These are phyloP conservation scores for Globisporangium apiculatum DNA, from an alignment of 352 stramenopile genomes.

Conservation along the genomic window DNA sequence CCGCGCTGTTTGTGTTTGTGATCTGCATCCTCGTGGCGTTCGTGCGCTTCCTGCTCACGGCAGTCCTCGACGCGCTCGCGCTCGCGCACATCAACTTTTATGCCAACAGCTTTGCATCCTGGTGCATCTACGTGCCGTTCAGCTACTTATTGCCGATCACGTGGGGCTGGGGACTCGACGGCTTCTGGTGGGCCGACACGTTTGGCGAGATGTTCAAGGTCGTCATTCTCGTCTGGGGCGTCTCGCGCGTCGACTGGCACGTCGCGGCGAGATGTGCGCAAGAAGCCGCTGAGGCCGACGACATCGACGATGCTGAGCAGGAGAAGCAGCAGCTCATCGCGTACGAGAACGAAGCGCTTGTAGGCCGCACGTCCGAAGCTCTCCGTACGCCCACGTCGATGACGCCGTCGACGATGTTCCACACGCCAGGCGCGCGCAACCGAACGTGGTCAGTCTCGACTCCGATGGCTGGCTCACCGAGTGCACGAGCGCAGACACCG, in stretches of 20 bases:
- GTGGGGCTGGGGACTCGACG: conserved; percentile 32
- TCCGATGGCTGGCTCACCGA: not conserved
- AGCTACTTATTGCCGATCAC: conserved; percentile 43
- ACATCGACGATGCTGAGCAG: conserved; percentile 16
- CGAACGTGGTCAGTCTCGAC: conserved; percentile 18
- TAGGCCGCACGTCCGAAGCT: conserved; percentile 26
- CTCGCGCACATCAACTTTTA: conserved; percentile 38
- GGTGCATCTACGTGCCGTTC: conserved; percentile 37
- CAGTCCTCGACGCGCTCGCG: conserved; percentile 37
- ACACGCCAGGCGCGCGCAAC: conserved; percentile 26
- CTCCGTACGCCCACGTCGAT: conserved; percentile 27
- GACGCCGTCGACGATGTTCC: conserved; percentile 24
- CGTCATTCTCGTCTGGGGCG: conserved; percentile 33
- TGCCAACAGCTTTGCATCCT: conserved; percentile 48
- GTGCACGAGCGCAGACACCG: conserved; percentile 3
- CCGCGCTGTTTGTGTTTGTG: conserved; percentile 35
- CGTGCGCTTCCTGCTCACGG: conserved; percentile 34
- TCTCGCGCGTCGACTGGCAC: conserved; percentile 39
- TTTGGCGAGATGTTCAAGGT: conserved; percentile 41
- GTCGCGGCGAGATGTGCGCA: conserved; percentile 26
- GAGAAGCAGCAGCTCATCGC: conserved; percentile 30
- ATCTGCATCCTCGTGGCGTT: conserved; percentile 47
- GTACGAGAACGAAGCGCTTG: conserved; percentile 39
- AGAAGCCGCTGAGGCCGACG: conserved; percentile 24
- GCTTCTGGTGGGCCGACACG: conserved; percentile 46